phyloP scores from a whole-genome alignment of 2,329 filamentous ascomycete species.

The Cryphonectria nitschkei region DNA sequence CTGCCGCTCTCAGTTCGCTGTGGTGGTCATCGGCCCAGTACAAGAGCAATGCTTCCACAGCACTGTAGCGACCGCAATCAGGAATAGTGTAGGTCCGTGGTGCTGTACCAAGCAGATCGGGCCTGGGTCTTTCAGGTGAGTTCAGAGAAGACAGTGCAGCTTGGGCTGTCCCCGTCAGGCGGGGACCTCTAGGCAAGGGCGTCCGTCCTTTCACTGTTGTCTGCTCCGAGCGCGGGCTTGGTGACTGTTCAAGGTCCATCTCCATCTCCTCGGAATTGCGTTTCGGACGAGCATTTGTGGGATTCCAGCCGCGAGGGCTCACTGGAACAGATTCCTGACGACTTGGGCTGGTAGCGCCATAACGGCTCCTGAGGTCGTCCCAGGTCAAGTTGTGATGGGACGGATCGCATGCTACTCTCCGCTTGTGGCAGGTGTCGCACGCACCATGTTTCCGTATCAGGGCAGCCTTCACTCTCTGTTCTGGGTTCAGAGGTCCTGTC shows the following conservation, averaged over 20 bases:
- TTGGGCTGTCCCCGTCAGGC: slow-evolving; percentile 52
- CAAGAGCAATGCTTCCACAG: slow-evolving; percentile 57
- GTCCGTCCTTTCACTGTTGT: slow-evolving; percentile 55
- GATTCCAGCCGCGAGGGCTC: slow-evolving; percentile 27
- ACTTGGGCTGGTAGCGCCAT: slow-evolving; percentile 27
- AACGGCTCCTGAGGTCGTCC: slow-evolving; percentile 18
- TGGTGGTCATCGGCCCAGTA: slow-evolving; percentile 61
- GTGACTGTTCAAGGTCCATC: slow-evolving; percentile 46
- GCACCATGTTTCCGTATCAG: slow-evolving; percentile 63
- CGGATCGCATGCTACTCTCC: slow-evolving; percentile 52
- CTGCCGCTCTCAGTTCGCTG: slow-evolving; percentile 42
- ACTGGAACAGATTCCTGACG: slow-evolving; percentile 23
- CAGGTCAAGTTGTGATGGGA: slow-evolving; percentile 2
- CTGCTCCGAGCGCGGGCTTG: slow-evolving; percentile 38
- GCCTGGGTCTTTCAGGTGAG: not conserved
- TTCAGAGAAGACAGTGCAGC: not conserved
- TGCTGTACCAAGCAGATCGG: too few species aligned
- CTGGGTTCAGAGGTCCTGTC: slow-evolving; percentile 61
- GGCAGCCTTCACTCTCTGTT: slow-evolving; percentile 62
- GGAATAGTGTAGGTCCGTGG: slow-evolving; percentile 42
- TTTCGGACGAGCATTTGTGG: slow-evolving; percentile 39
- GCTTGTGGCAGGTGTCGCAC: slow-evolving; percentile 58
- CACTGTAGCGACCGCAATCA: slow-evolving; percentile 58
- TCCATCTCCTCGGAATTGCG: slow-evolving; percentile 60
- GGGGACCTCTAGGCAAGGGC: slow-evolving; percentile 59